Base-by-base conservation (phyloP, 805 yeast genomes). In the Priceomyces medius region DNA sequence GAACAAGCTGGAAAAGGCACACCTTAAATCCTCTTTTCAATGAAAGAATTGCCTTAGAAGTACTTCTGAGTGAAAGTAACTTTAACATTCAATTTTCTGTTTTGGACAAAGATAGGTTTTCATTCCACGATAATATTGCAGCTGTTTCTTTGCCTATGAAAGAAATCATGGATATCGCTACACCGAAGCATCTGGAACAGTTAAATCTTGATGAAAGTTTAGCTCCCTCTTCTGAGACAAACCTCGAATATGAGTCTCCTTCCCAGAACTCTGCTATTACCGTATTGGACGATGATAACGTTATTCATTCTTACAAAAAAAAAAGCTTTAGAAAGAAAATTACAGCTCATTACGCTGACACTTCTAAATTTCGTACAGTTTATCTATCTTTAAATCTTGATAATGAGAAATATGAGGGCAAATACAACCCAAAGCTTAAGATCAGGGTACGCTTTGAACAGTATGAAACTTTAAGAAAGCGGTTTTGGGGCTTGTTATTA, bases 41-140 rank as follows among this genome's bases (percentile, higher is more conserved):
- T 52, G 95, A 90, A 59, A 68, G 83, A 48, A 63, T 90, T 16
- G 83, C 91, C 1, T 85, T 91, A 57, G 95, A 89, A 47, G 77
- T 91, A 0, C 68, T 78, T 26, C 73, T 79, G 3, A 76, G 74
- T 46, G 97, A 91, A 56, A 63, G 65, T 19, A 74, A 74, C 47
- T 91, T 73, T 56, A 77, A 83, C 38, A 65, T 93, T 37, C 76
- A 77, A 40, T 81, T 91, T 55, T 75, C 83, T 20, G 81, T 93
- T 3, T 66, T 88, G 57, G 99, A 91, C 59, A 86, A 84, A 49
- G 99, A 91, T 59, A 76, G 80, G 24, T 74, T 90, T 45, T 81
- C 97, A 0, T 81, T 76, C 48, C 88, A 93, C 59, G 97, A 91
- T 54, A 76, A 80, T 33, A 88, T 93, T 9, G 96, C 95, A 6